Base-by-base conservation (phyloP, 495 filamentous ascomycete genomes). In the Saxophila tyrrhenica region DNA sequence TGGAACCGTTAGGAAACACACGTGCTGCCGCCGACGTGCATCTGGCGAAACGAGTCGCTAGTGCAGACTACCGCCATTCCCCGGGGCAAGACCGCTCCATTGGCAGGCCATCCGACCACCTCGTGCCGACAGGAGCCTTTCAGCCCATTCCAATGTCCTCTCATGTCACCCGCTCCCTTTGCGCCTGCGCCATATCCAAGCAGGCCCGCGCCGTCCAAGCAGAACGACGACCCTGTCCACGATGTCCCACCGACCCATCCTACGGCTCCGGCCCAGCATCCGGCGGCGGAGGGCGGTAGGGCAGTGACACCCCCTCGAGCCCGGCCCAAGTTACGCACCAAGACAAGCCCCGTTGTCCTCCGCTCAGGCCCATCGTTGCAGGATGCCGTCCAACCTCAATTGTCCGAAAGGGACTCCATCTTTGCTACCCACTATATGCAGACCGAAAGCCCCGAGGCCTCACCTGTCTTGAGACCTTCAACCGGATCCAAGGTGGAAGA, bases 401-500 rank as follows among this genome's bases (percentile, higher is more conserved):
- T 82, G 60, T 78, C 77, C 13, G 79, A 83, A 60, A 66, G 80
- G 51, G 80, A 83, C 54, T 79, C 75, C 64, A 82, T 82, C 64
- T 82, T 81, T 60, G 79, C 80, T 42, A 81, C 78, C 1, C 74
- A 79, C 55, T 82, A 82, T 61, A 65, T 75, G 0, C 69, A 69
- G 41, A 71, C 74, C 42, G 76, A 76, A 52, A 75, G 68, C 61
- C 77, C 79, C 56, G 71, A 72, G 58, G 66, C 76, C 42, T 44
- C 41, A 17, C 72, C 68, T 47, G 71, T 76, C 1, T 9, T 7
- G 22, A 24, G 1, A n/a, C 22, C 45, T 8, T 23, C 17, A 39
- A 48, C 42, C 52, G 49, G 16, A 43, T 23, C 38, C 25, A 46
- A 39, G 45, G 19, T 35, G 61, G 60, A 48, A 57, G 39, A 13